A percentile compares a stretch with the other conserved stretches of the same genome.
These are phyloP conservation scores for Leccinum pallidistipes DNA, from an alignment of 1,284 basidiomycete genomes.

Conservation along the genomic window DNA sequence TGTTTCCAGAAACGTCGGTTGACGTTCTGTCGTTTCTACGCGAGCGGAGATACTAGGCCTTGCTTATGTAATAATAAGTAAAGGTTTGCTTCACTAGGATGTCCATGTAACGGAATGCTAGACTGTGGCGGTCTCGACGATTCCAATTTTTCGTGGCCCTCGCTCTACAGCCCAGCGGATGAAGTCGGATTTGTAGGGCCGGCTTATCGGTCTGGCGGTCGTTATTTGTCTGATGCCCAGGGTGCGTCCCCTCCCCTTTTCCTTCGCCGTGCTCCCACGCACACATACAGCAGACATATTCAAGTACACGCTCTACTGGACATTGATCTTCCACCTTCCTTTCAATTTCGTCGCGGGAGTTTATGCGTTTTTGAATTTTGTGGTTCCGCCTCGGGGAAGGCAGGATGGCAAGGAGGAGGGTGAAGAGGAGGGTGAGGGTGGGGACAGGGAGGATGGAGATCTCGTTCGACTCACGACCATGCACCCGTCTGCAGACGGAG, in stretches of 20 bases:
- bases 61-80: not conserved
- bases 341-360: conserved; percentile 67
- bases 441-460: not conserved
- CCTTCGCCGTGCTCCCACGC: no score
- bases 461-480: not conserved
- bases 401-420: not conserved
- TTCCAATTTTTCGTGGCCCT: conserved; percentile 47
- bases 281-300: conserved; percentile 62
- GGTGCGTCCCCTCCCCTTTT: conserved; percentile 32
- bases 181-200: conserved; percentile 44
- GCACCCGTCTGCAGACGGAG: not conserved
- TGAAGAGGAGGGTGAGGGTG: not conserved
- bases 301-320: conserved; percentile 85
- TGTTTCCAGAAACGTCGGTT: no score
- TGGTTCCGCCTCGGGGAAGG: conserved; percentile 46
- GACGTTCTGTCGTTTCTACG: no score
- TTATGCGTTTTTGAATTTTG: conserved; percentile 71
- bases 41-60: not conserved
- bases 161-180: conserved; percentile 52
- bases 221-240: conserved; percentile 45
- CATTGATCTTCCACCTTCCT: conserved; percentile 70
- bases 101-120: not conserved
- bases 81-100: not conserved
- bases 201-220: conserved; percentile 43
- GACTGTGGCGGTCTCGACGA: conserved; percentile 7